phyloP scores from a whole-genome alignment of 768 basidiomycete species.

The Suillus paluster region DNA sequence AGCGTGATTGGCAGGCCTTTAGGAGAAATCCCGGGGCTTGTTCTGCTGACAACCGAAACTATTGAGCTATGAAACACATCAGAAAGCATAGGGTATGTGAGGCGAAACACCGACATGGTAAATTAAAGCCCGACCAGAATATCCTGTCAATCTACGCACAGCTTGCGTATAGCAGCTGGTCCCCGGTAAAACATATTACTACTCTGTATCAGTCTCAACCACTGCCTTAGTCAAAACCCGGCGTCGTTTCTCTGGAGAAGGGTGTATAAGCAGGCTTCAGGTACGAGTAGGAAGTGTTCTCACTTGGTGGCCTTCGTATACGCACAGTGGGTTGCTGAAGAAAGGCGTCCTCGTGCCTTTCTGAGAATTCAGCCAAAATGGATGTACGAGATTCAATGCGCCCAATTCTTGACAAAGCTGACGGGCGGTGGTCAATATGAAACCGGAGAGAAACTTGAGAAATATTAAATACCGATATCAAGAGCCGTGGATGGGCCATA shows the following conservation, averaged over 20 bases:
- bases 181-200: not conserved
- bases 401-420: not conserved
- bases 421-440: not conserved
- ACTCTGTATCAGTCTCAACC: slow-evolving; percentile 5
- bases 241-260: slow-evolving; percentile 2
- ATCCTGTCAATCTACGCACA: not conserved
- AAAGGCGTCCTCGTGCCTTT: not conserved
- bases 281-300: not conserved
- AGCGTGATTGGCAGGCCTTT: not conserved
- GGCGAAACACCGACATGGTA: not conserved
- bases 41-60: not conserved
- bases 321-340: slow-evolving; percentile 12
- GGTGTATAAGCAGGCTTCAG: not conserved
- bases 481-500: slow-evolving; percentile 27
- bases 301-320: slow-evolving; percentile 8
- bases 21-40: not conserved
- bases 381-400: not conserved
- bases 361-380: not conserved
- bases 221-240: not conserved
- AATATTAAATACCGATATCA: slow-evolving; percentile 5
- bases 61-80: not conserved
- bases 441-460: not conserved
- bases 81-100: not conserved
- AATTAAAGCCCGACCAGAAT: not conserved
- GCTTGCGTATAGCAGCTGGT: not conserved